phyloP scores from a whole-genome alignment of 2,329 filamentous ascomycete genomes.

The Fusarium odoratissimum region DNA sequence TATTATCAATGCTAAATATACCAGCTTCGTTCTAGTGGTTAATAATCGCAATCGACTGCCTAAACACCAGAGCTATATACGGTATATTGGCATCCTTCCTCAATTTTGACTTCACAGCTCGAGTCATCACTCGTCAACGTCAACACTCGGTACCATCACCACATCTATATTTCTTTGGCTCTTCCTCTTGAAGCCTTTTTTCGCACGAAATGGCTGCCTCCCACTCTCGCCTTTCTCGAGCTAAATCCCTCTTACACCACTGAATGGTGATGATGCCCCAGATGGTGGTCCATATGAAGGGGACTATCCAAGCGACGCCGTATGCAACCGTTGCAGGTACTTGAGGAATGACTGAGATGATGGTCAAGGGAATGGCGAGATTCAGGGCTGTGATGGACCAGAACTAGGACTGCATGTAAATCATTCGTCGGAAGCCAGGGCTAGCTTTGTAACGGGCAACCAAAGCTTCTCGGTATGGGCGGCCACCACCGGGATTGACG shows the following conservation, averaged over 20 bases:
- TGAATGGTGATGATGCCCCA: constrained; percentile 51
- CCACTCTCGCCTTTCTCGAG: constrained; percentile 52
- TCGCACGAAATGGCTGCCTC: constrained; percentile 43
- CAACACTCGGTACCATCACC: no score
- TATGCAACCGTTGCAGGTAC: constrained; percentile 52
- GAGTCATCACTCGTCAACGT: no score
- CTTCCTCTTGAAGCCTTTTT: constrained; percentile 28
- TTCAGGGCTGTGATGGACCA: constrained; percentile 55
- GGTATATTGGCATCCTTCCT: no score
- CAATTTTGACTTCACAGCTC: no score
- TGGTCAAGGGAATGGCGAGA: constrained; percentile 51
- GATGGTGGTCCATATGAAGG: constrained; percentile 51
- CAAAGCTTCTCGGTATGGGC: constrained; percentile 55
- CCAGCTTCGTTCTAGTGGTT: no score
- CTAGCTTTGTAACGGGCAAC: constrained; percentile 56
- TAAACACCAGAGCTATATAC: no score
- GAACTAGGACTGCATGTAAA: constrained; percentile 54
- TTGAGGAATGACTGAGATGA: constrained; percentile 49
- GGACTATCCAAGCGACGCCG: constrained; percentile 54
- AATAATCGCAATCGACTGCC: no score
- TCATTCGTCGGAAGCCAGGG: constrained; percentile 55
- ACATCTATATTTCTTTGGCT: no score
- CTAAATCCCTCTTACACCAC: constrained; percentile 54
- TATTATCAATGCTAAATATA: no score
- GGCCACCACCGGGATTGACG: constrained; percentile 70